phyloP scores from a whole-genome alignment of 106 monocot genomes.

The Amphibolis antarctica region DNA sequence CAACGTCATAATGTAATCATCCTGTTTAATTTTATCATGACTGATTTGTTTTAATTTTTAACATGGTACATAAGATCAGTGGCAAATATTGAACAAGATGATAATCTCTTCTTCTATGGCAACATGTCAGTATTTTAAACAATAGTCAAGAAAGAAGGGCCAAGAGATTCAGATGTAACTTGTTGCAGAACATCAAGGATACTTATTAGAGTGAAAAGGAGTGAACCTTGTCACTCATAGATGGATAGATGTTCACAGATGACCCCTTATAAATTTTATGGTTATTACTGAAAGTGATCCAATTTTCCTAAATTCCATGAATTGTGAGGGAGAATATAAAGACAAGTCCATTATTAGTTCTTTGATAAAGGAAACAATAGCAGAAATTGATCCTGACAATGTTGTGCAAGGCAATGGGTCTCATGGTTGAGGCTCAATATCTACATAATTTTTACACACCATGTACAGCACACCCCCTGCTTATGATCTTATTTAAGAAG shows the following conservation, averaged over 20 bases:
- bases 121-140: no score
- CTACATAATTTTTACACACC: slow-evolving; percentile 3
- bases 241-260: not conserved
- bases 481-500: not conserved
- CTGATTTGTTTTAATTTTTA: no score
- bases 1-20: no score
- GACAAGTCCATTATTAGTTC: not conserved
- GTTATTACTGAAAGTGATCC: not conserved
- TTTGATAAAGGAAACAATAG: not conserved
- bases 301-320: not conserved
- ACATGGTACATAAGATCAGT: no score
- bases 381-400: not conserved
- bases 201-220: no score
- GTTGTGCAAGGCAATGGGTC: not conserved
- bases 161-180: no score
- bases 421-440: not conserved
- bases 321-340: not conserved
- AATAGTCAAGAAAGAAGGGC: no score
- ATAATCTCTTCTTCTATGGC: no score
- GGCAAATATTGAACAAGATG: no score
- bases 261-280: not conserved
- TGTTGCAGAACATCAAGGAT: no score
- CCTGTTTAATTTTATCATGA: no score
- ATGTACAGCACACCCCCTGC: not conserved
- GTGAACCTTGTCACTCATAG: not conserved